phyloP scores from a whole-genome alignment of 352 stramenopile genomes.

The Pythium insidiosum region DNA sequence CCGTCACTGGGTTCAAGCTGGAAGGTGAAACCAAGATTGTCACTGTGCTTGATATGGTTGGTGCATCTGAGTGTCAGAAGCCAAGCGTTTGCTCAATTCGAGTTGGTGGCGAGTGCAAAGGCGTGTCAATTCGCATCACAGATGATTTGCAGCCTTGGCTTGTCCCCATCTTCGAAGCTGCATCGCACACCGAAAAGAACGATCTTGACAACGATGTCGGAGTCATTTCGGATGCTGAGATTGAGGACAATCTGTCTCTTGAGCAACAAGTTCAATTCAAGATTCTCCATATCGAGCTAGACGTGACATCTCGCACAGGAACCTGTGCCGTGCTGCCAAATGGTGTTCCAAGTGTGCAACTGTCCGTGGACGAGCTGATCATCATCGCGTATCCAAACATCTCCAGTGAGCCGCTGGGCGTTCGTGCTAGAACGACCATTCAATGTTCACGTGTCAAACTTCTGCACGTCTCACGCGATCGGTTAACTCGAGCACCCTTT shows the following conservation, averaged over 20 bases:
- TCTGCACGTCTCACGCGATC: constrained; percentile 18
- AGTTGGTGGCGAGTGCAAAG: constrained; percentile 5
- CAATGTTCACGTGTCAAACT: constrained; percentile 52
- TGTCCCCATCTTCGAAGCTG: neutral
- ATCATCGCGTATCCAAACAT: constrained; percentile 47
- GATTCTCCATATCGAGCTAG: constrained; percentile 31
- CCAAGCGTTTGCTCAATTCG: too few relatives aligned
- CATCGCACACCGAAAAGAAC: neutral
- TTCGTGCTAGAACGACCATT: constrained; percentile 58
- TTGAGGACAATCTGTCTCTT: constrained; percentile 26
- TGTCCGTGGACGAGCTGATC: constrained; percentile 48
- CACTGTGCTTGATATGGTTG: too few relatives aligned
- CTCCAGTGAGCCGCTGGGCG: constrained; percentile 32
- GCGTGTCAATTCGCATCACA: neutral
- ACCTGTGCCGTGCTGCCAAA: constrained; percentile 33
- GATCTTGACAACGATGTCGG: neutral
- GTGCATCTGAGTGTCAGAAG: too few relatives aligned
- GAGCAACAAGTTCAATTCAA: constrained; percentile 68
- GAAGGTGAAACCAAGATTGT: too few relatives aligned
- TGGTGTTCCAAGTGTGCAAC: constrained; percentile 33
- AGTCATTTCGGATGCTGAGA: neutral
- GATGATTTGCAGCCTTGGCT: constrained; percentile 5
- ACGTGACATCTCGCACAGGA: constrained; percentile 20
- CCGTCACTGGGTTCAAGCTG: too few relatives aligned
- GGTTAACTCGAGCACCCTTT: constrained; percentile 24